A percentile compares a stretch with the other conserved stretches of the same genome.
Evolutionary conservation across 495 filamentous ascomycete genomes (phyloP).

Genomic region (Letharia columbiana): DNA sequence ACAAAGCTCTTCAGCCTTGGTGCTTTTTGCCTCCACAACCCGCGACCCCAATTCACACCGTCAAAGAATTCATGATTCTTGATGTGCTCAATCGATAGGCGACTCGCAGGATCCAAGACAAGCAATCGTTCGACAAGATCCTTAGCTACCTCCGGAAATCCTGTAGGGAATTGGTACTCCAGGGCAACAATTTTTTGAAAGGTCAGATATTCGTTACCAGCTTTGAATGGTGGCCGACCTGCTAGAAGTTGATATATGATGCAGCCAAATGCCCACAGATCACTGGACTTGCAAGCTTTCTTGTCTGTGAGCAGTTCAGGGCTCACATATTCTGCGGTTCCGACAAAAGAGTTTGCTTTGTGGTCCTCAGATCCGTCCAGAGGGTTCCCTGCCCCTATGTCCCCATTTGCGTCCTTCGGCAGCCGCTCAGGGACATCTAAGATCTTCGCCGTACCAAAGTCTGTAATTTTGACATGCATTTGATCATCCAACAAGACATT

Average conservation of each 20-base stretch:
- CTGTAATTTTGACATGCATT: constrained; percentile 98
- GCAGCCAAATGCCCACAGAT: constrained; percentile 99
- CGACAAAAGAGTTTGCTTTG: constrained; percentile 89
- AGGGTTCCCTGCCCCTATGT: constrained; percentile 34
- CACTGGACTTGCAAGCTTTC: constrained; percentile 94
- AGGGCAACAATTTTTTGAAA: constrained; percentile 96
- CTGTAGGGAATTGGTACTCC: constrained; percentile 87
- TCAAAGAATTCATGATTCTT: constrained; percentile 97
- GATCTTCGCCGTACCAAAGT: constrained; percentile 96
- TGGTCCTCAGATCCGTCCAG: constrained; percentile 55
- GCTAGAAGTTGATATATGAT: constrained; percentile 95
- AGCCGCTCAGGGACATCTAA: constrained; percentile 57
- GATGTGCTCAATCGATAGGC: constrained; percentile 92
- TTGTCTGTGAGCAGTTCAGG: constrained; percentile 93
- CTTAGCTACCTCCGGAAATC: constrained; percentile 79
- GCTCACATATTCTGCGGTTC: constrained; percentile 97
- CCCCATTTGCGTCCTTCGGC: constrained; percentile 38
- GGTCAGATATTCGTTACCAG: constrained; percentile 90
- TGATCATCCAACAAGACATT: constrained; percentile 92
- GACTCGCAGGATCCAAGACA: constrained; percentile 77
- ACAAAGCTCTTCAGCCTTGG: constrained; percentile 82
- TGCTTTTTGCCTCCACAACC: constrained; percentile 84
- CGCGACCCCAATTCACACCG: constrained; percentile 76
- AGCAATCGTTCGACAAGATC: constrained; percentile 90
- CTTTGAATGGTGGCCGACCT: constrained; percentile 95